Evolutionary conservation across 345 rosid species (phyloP), one percentile per base, ranked within the genome.

Genomic region (Gossypium longicalyx): DNA sequence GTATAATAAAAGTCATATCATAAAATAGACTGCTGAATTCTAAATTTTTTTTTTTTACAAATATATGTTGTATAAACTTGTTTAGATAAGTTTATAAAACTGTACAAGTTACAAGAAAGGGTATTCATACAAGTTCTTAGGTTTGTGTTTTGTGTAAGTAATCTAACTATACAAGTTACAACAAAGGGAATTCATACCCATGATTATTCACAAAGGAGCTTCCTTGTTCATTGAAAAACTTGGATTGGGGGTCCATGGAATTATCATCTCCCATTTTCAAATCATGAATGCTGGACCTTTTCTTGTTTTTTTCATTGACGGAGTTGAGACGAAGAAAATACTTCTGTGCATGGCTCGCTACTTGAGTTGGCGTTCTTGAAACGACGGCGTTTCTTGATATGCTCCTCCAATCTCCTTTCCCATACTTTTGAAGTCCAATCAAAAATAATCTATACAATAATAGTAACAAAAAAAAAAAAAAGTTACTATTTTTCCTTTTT

Each of bases 391-490:
- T 90, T 80, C 98, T 86, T 0, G 95, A 87, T 49, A 93, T 93
- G 82, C 95, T 93, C 74, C 97, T 90, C 97, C 97, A 93, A 77
- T 93, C 98, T 5, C 97, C 98, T 59, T 89, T 91, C 1, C 98
- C 98, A 19, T 74, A 89, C 71, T 77, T 83, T 25, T 74, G 76
- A 15, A 93, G 77, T 20, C 98, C 98, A 1, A 85, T 77, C 82
- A 91, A 65, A 75, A 93, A 93, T 67, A 88, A 79, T 76, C 98
- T 93, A 58, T 41, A 0, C 23, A 69, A 25, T 5, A 6, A 41
- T 11, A 44, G 1, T 34, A 34, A 5, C 41, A 1, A 34, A 34
- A 34, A 22, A 4, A 1, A 34, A 4, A 1, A 4, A 1, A 34
- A 4, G 0, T 34, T 34, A 34, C 41, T 34, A 4, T 4, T 34